A percentile compares a stretch with the other conserved stretches of the same genome.
Evolutionary conservation across 805 yeast species (phyloP).

Genomic region (Kodamaea restingae): DNA sequence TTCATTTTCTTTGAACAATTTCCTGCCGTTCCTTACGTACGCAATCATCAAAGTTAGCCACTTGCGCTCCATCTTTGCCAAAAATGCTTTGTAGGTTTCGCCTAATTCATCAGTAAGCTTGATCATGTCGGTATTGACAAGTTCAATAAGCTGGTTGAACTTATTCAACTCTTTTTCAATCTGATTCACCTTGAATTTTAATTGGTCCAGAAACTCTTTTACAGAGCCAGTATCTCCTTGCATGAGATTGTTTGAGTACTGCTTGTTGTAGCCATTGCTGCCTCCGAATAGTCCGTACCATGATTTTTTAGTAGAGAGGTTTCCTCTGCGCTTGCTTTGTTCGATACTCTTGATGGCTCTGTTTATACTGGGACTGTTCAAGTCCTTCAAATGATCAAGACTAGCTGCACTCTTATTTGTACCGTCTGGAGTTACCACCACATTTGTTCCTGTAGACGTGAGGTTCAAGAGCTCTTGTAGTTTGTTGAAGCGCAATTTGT

Average conservation of each 20-base stretch:
- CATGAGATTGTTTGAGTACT: conserved; percentile 9
- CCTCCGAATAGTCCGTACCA: conserved; percentile 47
- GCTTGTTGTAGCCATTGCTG: conserved; percentile 26
- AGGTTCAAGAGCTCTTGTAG: conserved; percentile 34
- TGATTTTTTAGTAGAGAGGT: conserved; percentile 24
- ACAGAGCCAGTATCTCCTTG: conserved; percentile 6
- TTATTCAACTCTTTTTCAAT: conserved; percentile 41
- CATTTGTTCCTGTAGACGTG: conserved; percentile 12
- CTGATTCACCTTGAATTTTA: conserved; percentile 28
- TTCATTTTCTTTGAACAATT: conserved; percentile 29
- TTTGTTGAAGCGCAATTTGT: conserved; percentile 37
- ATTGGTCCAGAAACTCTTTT: conserved; percentile 13
- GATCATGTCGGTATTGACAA: conserved; percentile 41
- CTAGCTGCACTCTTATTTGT: conserved; percentile 4
- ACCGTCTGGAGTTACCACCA: conserved; percentile 10
- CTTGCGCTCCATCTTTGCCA: conserved; percentile 37
- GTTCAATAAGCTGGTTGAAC: conserved; percentile 45
- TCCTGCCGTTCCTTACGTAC: conserved; percentile 33
- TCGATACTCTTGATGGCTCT: conserved; percentile 33
- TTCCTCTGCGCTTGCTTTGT: conserved; percentile 17
- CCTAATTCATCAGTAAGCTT: conserved; percentile 43
- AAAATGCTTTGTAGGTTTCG: conserved; percentile 34
- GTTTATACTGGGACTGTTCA: conserved; percentile 38
- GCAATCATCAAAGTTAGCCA: conserved; percentile 38
- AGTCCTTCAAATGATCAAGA: conserved; percentile 26